Evolutionary conservation across 257 asterid species (phyloP).

Genomic region (Rhazya stricta): DNA sequence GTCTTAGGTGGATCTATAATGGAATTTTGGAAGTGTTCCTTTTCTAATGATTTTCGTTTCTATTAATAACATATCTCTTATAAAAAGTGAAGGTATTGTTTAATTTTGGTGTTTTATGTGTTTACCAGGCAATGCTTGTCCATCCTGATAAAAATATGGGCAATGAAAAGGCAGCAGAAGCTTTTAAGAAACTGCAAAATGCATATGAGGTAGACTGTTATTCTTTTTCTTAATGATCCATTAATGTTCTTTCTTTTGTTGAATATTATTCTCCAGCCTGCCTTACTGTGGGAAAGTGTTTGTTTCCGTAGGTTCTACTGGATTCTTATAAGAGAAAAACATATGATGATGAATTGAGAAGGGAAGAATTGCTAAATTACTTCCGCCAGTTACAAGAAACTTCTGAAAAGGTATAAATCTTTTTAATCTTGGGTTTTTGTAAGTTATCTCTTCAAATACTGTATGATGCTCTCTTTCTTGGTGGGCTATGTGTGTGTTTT

Average conservation of each 20-base stretch:
- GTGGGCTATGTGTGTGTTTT: neutral
- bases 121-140: constrained; percentile 89
- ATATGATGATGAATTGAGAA: constrained; percentile 84
- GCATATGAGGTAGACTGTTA: constrained; percentile 72
- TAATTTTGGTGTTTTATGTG: constrained; percentile 19
- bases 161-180: constrained; percentile 91
- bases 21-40: neutral
- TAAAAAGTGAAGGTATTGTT: neutral
- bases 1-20: neutral
- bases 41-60: neutral
- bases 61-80: neutral
- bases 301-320: constrained; percentile 59
- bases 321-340: constrained; percentile 78
- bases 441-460: neutral
- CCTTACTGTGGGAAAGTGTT: constrained; percentile 17
- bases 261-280: constrained; percentile 10
- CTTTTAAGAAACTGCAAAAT: constrained; percentile 95
- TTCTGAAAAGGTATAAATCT: constrained; percentile 53
- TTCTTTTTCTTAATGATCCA: neutral
- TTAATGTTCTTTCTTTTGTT: neutral
- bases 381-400: constrained; percentile 67
- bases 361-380: constrained; percentile 82
- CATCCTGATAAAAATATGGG: constrained; percentile 99
- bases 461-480: neutral
- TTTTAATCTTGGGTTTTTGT: neutral